Percentiles rank a stretch among this genome's conserved stretches.
Evolutionary conservation across 805 yeast species (phyloP).

Genomic region (Saccharomycopsis fibuligera): DNA sequence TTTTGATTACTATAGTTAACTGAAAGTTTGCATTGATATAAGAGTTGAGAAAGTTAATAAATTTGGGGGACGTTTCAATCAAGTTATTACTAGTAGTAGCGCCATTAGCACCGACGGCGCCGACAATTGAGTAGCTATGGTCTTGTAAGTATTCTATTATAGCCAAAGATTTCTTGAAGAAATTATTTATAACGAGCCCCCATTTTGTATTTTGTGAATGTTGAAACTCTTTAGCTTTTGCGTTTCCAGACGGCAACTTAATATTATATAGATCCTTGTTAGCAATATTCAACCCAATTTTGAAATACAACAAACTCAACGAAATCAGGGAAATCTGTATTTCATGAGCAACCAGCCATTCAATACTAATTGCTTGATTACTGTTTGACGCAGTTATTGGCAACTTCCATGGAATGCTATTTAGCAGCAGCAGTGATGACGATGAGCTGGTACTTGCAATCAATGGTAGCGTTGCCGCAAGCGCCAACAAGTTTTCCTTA

Average conservation of each 20-base stretch:
- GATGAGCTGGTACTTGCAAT: not conserved
- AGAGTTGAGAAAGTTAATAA: constrained; percentile 9
- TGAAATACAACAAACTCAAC: constrained; percentile 9
- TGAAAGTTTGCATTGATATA: constrained; percentile 18
- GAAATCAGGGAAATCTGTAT: constrained; percentile 7
- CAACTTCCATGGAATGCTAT: constrained; percentile 13
- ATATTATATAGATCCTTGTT: constrained; percentile 7
- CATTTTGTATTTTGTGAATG: constrained; percentile 8
- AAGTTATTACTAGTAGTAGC: not conserved
- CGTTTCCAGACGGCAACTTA: not conserved
- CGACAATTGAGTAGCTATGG: not conserved
- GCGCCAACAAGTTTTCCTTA: not conserved
- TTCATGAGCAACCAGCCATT: constrained; percentile 16
- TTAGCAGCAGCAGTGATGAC: not conserved
- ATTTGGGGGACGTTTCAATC: constrained; percentile 10
- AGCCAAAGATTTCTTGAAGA: constrained; percentile 16
- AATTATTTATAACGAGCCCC: constrained; percentile 8
- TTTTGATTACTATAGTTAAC: constrained; percentile 12
- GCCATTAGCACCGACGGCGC: not conserved
- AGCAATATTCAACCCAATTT: constrained; percentile 7
- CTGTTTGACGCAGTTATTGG: constrained; percentile 4
- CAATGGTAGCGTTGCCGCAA: not conserved
- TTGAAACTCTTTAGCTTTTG: not conserved
- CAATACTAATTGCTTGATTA: not conserved
- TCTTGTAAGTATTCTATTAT: constrained; percentile 5